phyloP scores from a whole-genome alignment of 1,284 basidiomycete genomes.

The Ustilago xerochloae region DNA sequence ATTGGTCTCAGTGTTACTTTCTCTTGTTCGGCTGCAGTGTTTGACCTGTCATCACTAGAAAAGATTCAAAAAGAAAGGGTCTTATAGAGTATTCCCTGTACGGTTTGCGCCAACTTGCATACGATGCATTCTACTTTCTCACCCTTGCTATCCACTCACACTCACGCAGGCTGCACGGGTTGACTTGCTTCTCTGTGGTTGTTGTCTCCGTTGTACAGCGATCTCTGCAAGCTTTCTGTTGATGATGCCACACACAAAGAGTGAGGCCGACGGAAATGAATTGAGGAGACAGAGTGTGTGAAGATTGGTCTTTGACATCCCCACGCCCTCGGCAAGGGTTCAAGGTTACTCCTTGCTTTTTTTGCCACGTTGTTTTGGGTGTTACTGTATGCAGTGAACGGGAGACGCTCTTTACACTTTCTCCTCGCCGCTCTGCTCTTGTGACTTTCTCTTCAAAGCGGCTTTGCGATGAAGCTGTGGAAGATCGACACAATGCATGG shows the following conservation, averaged over 20 bases:
- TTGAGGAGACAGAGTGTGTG: background rate
- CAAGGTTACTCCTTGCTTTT: slow-evolving; percentile 28
- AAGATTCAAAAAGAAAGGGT: background rate
- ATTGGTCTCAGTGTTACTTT: slow-evolving; percentile 42
- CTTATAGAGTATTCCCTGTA: background rate
- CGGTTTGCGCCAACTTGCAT: slow-evolving; percentile 33
- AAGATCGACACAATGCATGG: background rate
- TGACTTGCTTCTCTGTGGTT: background rate
- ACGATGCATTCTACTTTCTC: too few relatives aligned
- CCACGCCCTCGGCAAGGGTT: slow-evolving; percentile 28
- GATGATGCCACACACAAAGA: background rate
- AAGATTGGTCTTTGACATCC: background rate
- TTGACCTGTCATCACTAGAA: slow-evolving; percentile 13
- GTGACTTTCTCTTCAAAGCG: background rate
- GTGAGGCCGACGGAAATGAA: background rate
- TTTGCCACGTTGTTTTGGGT: slow-evolving; percentile 2
- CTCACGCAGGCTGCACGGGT: background rate
- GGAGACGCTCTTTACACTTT: too few relatives aligned
- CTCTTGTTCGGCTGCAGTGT: background rate
- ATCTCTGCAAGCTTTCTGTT: too few relatives aligned
- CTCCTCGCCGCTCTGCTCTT: too few relatives aligned
- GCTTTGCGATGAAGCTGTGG: background rate
- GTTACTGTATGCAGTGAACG: too few relatives aligned
- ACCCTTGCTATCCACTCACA: background rate
- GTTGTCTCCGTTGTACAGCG: background rate